Conservation (phyloP, 2,329 filamentous ascomycete genomes). For the Emmonsiellopsis sp. region DNA sequence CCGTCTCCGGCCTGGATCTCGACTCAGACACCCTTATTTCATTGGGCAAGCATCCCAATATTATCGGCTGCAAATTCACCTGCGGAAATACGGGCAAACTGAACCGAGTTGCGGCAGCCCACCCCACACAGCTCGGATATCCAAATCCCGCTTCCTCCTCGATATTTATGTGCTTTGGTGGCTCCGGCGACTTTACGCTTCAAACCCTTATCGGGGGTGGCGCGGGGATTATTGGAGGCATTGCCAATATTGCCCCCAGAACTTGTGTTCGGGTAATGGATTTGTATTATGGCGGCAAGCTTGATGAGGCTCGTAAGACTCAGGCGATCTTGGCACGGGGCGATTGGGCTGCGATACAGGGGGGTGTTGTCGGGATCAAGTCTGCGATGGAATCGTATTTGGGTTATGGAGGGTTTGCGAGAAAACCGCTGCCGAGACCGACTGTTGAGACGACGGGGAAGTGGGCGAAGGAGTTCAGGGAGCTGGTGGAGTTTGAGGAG, state of each 20-base stretch:
- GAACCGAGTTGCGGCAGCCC: constrained; percentile 53
- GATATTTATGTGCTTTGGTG: constrained; percentile 59
- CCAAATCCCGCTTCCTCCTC: neutral
- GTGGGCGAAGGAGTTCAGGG: constrained; percentile 85
- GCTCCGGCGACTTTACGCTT: constrained; percentile 64
- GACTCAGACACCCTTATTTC: constrained; percentile 78
- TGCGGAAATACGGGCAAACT: constrained; percentile 86
- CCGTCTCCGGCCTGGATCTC: constrained; percentile 78
- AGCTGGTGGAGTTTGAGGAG: constrained; percentile 13
- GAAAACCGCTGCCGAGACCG: constrained; percentile 39
- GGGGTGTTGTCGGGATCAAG: constrained; percentile 61
- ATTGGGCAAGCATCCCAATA: constrained; percentile 70
- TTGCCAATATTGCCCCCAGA: constrained; percentile 61
- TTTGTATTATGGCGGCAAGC: constrained; percentile 49
- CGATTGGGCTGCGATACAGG: constrained; percentile 61
- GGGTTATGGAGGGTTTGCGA: constrained; percentile 54
- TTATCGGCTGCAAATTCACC: constrained; percentile 83
- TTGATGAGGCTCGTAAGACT: constrained; percentile 51
- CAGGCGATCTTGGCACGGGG: constrained; percentile 57
- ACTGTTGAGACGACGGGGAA: constrained; percentile 87
- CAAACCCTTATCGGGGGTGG: constrained; percentile 61
- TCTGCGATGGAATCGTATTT: constrained; percentile 52
- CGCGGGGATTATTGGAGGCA: constrained; percentile 61
- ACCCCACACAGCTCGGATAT: neutral
- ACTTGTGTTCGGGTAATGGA: constrained; percentile 52